Evolutionary conservation across 1,139 yeast genomes (phyloP), one percentile per base, ranked within the genome.

Genomic region (Meyerozyma elateridarum): DNA sequence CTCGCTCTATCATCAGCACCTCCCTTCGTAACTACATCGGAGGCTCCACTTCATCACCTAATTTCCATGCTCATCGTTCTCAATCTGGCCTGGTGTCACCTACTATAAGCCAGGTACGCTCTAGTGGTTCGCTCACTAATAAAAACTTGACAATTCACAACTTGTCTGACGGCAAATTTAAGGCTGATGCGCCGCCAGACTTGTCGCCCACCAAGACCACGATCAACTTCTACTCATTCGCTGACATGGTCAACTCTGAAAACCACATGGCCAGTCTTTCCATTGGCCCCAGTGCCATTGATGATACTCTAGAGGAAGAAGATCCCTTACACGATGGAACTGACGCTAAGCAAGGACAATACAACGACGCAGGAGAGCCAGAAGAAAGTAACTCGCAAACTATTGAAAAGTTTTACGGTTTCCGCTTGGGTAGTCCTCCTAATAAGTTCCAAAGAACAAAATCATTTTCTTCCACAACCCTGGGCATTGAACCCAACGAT

Each of bases 161-260:
- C 26, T 12, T 22, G 26, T 15, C 8, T n/a, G 26, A 22, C 26
- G 9, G 8, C 14, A 16, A n/a, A 13, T n/a, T n/a, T n/a, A n/a
- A n/a, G n/a, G n/a, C n/a, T n/a, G n/a, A n/a, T n/a, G n/a, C n/a
- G n/a, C n/a, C n/a, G n/a, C n/a, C n/a, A n/a, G 26, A 22, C 26
- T 9, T 22, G 21, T 17, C 29, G 21, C 20, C 8, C 36, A 22
- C 28, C 30, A 37, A 35, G 11, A 46, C 53, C 8, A 22, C 26
- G 17, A 56, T 59, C 33, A 59, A 57, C 27, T 59, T 54, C 34
- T 59, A 56, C 37, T 56, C 61, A 12, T 59, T 52, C 43, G 64
- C 63, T 5, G 65, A 59, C 31, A 56, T 59, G 49, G 41, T 52
- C 22, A 45, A 46, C 28, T 41, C 44, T 22, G 57, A 53, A 32